Evolutionary conservation across 179 eudicot species (phyloP).

Genomic region (Kewa caespitosa): DNA sequence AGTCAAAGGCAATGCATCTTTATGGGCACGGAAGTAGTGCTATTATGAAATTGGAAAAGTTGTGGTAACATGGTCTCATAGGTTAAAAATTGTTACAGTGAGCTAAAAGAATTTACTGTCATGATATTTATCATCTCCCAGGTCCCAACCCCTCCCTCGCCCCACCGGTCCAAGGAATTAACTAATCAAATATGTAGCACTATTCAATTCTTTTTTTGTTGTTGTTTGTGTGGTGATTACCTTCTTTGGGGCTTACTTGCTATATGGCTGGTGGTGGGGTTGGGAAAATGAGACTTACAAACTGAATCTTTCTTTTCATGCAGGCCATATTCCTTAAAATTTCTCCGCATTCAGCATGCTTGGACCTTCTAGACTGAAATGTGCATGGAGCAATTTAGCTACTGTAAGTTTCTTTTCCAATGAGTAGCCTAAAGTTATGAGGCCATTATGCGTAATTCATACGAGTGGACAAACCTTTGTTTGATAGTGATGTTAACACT

Average conservation of each 20-base stretch:
- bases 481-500: slow-evolving; percentile 16
- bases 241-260: background rate
- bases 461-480: background rate
- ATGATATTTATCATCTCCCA: background rate
- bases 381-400: slow-evolving; percentile 14
- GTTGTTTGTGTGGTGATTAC: background rate
- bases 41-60: background rate
- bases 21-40: too few species aligned
- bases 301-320: background rate
- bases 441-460: slow-evolving; percentile 22
- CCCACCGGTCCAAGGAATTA: too few species aligned
- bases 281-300: background rate
- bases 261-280: background rate
- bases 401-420: background rate
- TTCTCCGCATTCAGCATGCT: slow-evolving; percentile 6
- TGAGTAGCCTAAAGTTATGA: background rate
- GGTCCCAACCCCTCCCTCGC: background rate
- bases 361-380: background rate
- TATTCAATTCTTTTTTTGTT: background rate
- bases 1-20: too few species aligned
- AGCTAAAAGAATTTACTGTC: background rate
- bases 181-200: background rate
- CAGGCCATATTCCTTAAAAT: background rate
- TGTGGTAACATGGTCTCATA: background rate
- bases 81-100: background rate